Percentiles rank a stretch among this genome's conserved stretches.
These are phyloP conservation scores for Metschnikowia rubicola DNA, from an alignment of 805 yeast species.

Conservation along the genomic window DNA sequence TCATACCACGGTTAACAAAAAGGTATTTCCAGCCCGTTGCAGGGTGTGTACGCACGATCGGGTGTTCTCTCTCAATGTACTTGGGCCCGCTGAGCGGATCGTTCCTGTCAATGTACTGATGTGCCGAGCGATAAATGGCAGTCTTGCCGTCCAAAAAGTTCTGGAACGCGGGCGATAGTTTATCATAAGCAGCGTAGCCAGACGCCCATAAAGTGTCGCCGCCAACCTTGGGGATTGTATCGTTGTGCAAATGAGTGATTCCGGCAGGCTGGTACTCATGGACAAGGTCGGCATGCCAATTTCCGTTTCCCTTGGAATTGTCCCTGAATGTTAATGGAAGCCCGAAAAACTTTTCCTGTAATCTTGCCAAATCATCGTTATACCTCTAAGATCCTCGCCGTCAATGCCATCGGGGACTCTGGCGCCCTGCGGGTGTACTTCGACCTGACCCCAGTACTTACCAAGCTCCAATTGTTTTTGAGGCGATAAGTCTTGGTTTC, in stretches of 20 bases:
- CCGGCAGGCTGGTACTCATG: conserved; percentile 57
- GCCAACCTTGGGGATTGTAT: conserved; percentile 46
- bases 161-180: conserved; percentile 47
- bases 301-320: conserved; percentile 16
- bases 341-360: conserved; percentile 17
- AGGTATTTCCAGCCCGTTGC: conserved; percentile 29
- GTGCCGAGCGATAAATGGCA: conserved; percentile 41
- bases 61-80: conserved; percentile 26
- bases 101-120: conserved; percentile 32
- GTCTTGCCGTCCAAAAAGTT: conserved; percentile 48
- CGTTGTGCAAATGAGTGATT: conserved; percentile 49
- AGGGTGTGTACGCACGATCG: conserved; percentile 27
- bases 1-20: conserved; percentile 24
- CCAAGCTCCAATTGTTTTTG: conserved; percentile 23
- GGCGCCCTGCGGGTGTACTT: conserved; percentile 14
- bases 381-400: conserved; percentile 17
- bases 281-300: conserved; percentile 47
- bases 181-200: conserved; percentile 54
- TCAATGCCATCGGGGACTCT: conserved; percentile 11
- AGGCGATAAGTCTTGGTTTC: conserved; percentile 27
- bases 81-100: conserved; percentile 27
- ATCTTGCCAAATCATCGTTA: conserved; percentile 29
- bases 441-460: conserved; percentile 11
- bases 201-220: conserved; percentile 56
- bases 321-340: conserved; percentile 25